Evolutionary conservation across 352 stramenopile species (phyloP).

Genomic region (Phytopythium sindhum): DNA sequence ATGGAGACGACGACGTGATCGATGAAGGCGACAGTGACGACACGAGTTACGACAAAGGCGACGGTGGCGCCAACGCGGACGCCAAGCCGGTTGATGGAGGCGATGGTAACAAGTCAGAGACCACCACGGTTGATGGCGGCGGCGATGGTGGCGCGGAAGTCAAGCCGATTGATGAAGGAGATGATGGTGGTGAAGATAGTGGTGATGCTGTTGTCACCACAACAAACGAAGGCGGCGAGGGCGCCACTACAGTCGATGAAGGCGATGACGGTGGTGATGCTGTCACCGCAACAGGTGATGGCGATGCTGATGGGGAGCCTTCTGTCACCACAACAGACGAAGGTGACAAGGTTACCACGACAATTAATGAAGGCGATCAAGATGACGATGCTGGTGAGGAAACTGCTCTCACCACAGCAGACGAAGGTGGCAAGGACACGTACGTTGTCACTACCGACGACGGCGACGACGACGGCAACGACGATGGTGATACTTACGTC

Average conservation of each 20-base stretch:
- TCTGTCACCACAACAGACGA: neutral
- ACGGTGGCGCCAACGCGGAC: neutral
- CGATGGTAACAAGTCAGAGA: too few species aligned
- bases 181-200: neutral
- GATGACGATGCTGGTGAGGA: too few species aligned
- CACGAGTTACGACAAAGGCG: neutral
- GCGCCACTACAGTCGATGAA: too few species aligned
- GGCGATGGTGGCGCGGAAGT: too few species aligned
- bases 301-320: neutral
- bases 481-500: slow-evolving; percentile 37
- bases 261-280: neutral
- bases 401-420: neutral
- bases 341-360: too few species aligned
- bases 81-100: too few species aligned
- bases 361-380: too few species aligned
- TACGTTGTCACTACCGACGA: neutral
- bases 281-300: neutral
- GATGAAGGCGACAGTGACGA: neutral
- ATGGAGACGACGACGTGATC: neutral
- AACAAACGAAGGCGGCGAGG: too few species aligned
- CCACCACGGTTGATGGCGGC: too few species aligned
- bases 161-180: neutral
- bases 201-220: neutral
- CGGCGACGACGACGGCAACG: slow-evolving; percentile 28
- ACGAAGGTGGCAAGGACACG: neutral